A percentile compares a stretch with the other conserved stretches of the same genome.
These are phyloP conservation scores for Ascosphaera apis DNA, from an alignment of 2,329 filamentous ascomycete genomes.

Conservation along the genomic window DNA sequence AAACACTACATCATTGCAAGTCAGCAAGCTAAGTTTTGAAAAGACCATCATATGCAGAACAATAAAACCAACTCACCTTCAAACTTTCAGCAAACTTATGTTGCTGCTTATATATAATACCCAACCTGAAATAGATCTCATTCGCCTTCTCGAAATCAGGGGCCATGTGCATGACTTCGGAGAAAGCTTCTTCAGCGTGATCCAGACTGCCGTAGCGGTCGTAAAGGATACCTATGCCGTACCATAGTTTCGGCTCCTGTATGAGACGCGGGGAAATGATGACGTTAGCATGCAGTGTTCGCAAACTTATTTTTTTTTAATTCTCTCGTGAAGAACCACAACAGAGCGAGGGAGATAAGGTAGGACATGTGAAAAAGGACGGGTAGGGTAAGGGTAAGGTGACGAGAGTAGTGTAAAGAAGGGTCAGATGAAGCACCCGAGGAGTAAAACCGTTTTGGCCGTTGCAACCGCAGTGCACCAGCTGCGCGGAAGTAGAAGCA, in stretches of 20 bases:
- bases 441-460: too few relatives aligned
- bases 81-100: constrained; percentile 81
- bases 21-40: constrained; percentile 1
- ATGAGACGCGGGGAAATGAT: constrained; percentile 2
- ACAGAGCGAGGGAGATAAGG: too few relatives aligned
- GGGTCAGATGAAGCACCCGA: too few relatives aligned
- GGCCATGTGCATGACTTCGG: constrained; percentile 96
- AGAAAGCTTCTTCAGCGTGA: constrained; percentile 94
- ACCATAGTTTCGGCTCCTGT: constrained; percentile 92
- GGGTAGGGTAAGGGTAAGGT: too few relatives aligned
- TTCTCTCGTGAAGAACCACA: too few relatives aligned
- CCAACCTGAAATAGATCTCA: constrained; percentile 93
- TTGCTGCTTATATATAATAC: constrained; percentile 99
- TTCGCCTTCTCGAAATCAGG: constrained; percentile 96
- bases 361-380: too few relatives aligned
- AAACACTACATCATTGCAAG: constrained; percentile 45
- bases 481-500: too few relatives aligned
- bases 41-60: constrained; percentile 1
- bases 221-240: constrained; percentile 93
- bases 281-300: constrained; percentile 2
- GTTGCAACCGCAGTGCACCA: too few relatives aligned
- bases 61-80: constrained; percentile 43
- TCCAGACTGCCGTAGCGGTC: constrained; percentile 91
- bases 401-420: too few relatives aligned
- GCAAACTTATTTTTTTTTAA: too few relatives aligned